Conservation (phyloP, 352 stramenopile genomes). For the Phytopythium litorale region DNA sequence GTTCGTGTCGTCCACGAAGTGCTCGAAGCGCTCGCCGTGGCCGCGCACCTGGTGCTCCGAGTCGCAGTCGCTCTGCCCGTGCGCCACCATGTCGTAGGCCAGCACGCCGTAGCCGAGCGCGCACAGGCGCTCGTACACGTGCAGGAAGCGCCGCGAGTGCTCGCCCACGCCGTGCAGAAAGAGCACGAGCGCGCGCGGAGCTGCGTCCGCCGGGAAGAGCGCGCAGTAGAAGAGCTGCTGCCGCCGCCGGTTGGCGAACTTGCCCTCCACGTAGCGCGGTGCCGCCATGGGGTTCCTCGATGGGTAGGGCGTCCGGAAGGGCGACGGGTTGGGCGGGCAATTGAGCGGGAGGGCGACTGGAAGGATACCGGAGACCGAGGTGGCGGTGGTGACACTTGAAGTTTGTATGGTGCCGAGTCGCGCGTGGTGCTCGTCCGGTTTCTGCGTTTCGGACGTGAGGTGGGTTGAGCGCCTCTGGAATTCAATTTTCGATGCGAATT, state of each 20-base stretch:
- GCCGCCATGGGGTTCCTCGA: not conserved
- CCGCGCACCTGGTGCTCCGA: conserved; percentile 19
- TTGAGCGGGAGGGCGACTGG: not conserved
- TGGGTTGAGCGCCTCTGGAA: not conserved
- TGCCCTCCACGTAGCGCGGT: conserved; percentile 18
- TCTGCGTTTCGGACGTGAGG: not conserved
- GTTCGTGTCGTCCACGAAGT: conserved; percentile 75
- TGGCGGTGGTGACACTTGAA: not conserved
- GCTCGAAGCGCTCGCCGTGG: conserved; percentile 47
- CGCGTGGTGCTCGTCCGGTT: not conserved
- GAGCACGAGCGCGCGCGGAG: conserved; percentile 45
- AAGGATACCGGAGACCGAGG: not conserved
- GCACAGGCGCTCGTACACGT: conserved; percentile 47
- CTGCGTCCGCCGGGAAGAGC: conserved; percentile 33
- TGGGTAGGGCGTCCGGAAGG: not conserved
- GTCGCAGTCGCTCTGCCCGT: conserved; percentile 55
- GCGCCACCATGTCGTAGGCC: conserved; percentile 58
- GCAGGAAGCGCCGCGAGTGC: conserved; percentile 55
- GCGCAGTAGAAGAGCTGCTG: conserved; percentile 58
- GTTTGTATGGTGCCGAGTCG: not conserved
- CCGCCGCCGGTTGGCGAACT: conserved; percentile 37
- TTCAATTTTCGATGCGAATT: not conserved
- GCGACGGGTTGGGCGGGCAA: not conserved
- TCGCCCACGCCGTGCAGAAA: conserved; percentile 70
- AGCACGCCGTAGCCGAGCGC: conserved; percentile 43